Base-by-base conservation (phyloP, 495 filamentous ascomycete genomes). In the Neurospora sp. region DNA sequence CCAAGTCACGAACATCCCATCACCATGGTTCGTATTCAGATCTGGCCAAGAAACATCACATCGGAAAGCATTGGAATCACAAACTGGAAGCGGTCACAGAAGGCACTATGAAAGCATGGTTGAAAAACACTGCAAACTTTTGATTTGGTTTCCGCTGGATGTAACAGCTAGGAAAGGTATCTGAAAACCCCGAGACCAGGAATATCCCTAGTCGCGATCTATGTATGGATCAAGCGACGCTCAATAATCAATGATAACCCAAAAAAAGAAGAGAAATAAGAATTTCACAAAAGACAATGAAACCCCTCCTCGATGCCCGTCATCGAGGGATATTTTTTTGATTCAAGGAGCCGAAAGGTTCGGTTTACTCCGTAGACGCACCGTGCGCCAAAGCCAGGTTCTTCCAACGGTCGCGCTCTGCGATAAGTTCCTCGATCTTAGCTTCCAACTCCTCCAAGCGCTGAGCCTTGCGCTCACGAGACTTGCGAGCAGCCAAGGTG, bases 401-500 rank as follows among this genome's bases (percentile, higher is more conserved):
- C 79, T 88, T 89, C 87, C 89, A 91, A 74, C 89, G 88, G 76
- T 90, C 87, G 76, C 86, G 82, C 72, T 89, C 87, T 49, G 79
- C 78, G 70, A 79, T 78, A 2, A 89, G 78, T 78, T 85, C 84
- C n/a, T 78, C 80, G 70, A 88, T 87, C 72, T 81, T 77, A 70
- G 84, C 85, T 79, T 89, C 86, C 74, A 96, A 84, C 46, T 86
- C 87, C 10, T 91, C 87, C 72, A 93, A 86, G 71, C 90, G 89
- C 77, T 90, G 85, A 9, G 93, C 85, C 83, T 96, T 95, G 76
- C 93, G 91, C 74, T 93, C 90, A 14, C 96, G 92, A 46, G 95
- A 98, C 82, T 98, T 98, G 60, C 96, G 93, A 75, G 96, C 96
- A 66, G 96, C 96, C 82, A 95, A 86, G 16, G 96, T 99, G 82